Evolutionary conservation across 169 alveolate genomes (phyloP).

Genomic region (Babesia gibsoni): DNA sequence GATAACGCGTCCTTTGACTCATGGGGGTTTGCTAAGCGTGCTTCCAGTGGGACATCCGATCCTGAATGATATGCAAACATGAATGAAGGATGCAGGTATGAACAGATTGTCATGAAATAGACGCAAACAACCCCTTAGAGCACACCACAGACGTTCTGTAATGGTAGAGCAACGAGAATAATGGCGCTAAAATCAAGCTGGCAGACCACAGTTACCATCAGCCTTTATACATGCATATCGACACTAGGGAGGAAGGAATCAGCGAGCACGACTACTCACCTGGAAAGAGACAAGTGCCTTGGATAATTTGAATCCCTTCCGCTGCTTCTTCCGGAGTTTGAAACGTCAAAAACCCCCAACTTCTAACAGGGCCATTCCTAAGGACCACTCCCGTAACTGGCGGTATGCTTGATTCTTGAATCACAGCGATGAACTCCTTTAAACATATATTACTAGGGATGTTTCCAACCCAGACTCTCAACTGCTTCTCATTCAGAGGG

Average conservation of each 20-base stretch:
- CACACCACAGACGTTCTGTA: no score
- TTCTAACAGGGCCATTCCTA: slow-evolving; percentile 41
- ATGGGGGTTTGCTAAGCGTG: slow-evolving; percentile 61
- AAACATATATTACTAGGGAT: slow-evolving; percentile 37
- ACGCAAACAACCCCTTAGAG: no score
- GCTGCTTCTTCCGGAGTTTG: slow-evolving; percentile 42
- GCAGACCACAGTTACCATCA: no score
- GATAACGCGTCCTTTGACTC: slow-evolving; percentile 21
- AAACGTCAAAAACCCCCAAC: slow-evolving; percentile 55
- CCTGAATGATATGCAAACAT: slow-evolving; percentile 1
- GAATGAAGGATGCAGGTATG: no score
- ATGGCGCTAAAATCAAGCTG: no score
- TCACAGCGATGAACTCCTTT: neutral
- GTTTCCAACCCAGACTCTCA: slow-evolving; percentile 60
- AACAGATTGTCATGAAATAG: no score
- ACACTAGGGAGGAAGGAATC: no score
- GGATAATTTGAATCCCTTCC: slow-evolving; percentile 13
- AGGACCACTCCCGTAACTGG: slow-evolving; percentile 39
- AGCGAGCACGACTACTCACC: slow-evolving; percentile 41
- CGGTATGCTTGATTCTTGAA: slow-evolving; percentile 36
- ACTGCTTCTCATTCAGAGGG: slow-evolving; percentile 44
- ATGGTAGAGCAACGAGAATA: no score
- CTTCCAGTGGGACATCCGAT: slow-evolving; percentile 51
- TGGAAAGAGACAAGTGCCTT: slow-evolving; percentile 35
- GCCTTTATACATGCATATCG: no score